Evolutionary conservation across 345 rosid species (phyloP).

Genomic region (Moricandia arvensis): DNA sequence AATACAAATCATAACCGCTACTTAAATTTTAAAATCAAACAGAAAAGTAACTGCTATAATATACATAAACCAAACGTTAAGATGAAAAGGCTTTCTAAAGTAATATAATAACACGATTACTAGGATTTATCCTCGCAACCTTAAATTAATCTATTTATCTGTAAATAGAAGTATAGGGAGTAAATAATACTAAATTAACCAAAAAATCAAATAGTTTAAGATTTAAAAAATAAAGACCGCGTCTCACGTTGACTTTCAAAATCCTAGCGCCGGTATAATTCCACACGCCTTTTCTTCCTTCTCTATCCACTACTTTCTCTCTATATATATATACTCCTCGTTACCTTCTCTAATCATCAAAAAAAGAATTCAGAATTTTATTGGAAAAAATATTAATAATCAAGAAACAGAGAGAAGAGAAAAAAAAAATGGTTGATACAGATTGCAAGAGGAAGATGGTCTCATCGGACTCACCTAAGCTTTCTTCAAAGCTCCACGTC

Average conservation of each 20-base stretch:
- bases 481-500: conserved; percentile 49
- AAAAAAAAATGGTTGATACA: conserved; percentile 66
- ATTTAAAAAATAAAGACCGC: conserved; percentile 29
- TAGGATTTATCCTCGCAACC: neutral
- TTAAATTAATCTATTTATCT: too few relatives aligned
- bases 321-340: conserved; percentile 26
- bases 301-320: conserved; percentile 18
- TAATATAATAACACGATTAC: neutral
- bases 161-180: too few relatives aligned
- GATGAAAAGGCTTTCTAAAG: neutral
- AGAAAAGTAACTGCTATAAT: neutral
- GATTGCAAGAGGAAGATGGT: conserved; percentile 67
- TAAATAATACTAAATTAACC: neutral
- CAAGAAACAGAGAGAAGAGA: neutral
- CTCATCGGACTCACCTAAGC: conserved; percentile 36
- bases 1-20: neutral
- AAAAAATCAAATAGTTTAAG: neutral
- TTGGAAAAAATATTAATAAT: neutral
- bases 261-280: conserved; percentile 32
- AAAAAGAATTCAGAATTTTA: neutral
- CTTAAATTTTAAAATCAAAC: neutral
- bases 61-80: neutral
- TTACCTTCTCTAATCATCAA: neutral
- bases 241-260: conserved; percentile 32
- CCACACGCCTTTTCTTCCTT: conserved; percentile 34